Base-by-base conservation (phyloP, 306 rosid genomes). In the Vigna hirtella region DNA sequence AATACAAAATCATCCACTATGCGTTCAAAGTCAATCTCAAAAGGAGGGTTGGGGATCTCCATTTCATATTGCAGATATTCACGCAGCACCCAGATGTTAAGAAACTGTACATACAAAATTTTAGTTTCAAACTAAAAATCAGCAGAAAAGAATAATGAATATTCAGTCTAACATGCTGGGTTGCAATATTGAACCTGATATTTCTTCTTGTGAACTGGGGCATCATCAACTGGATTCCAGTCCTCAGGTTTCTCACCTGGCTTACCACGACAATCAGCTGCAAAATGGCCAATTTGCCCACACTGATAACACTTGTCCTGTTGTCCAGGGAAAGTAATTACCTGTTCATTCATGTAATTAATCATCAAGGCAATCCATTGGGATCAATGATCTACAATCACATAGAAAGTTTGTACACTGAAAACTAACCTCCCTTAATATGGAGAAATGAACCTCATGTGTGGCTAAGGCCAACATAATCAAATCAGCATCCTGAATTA, bases 261-360 rank as follows among this genome's bases (percentile, higher is more conserved):
- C 79, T 83, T 87, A 84, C 94, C 91, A 74, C 75, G 93, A 88
- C 99, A 95, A 30, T 95, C 99, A 66, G 97, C 96, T 40, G 97
- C 98, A 70, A 95, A 28, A 88, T 95, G 99, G 76, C 99, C 99
- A 85, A 81, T 89, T 85, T 95, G 97, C 42, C 98, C 99, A 81
- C 99, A 93, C 24, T 61, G 69, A 68, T 77, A 95, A 83, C 99
- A 93, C 83, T 91, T 95, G 50, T 93, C 99, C 69, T 92, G 97
- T 70, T 92, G 99, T 73, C 97, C 98, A 26, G 99, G 99, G 43
- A 81, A 85, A 26, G 89, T 85, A 68, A 95, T 84, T 82, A 92
- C 93, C 99, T 93, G 93, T 75, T 77, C 79, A 70, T 32, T 47
- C 70, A 20, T 62, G 40, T 26, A 47, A 70, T 52, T 68, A 88